Evolutionary conservation across 202 grass and related monocot genomes (phyloP), one percentile per base, ranked within the genome.

Genomic region (Panicum virgatum): DNA sequence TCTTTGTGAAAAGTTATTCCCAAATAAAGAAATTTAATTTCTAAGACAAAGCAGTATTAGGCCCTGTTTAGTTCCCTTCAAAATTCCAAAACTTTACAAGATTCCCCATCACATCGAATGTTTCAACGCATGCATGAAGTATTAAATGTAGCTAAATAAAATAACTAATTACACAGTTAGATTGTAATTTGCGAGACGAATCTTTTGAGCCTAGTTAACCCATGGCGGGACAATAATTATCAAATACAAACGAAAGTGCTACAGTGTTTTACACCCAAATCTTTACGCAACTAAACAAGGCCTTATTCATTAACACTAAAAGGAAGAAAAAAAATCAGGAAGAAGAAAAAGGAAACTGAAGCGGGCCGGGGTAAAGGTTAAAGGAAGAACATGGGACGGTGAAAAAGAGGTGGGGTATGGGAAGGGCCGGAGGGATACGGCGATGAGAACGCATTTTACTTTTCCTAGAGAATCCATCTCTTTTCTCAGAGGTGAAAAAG

Each of bases 401-500:
- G 47, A 57, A 51, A 69, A 12, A 14, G 13, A 2, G 53, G 14
- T 6, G 19, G 23, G 19, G 51, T 18, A 18, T 26, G 34, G 32
- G 5, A 22, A 66, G 19, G 10, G 22, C 4, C 22, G 20, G 14
- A 20, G 46, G 20, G 30, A 42, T 29, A 76, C 2, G 32, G 14
- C 5, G 19, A 48, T 6, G 14, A 20, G 26, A 14, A 22, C 58
- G 36, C 76, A 74, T 66, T 75, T 72, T 80, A 63, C 68, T 36
- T 66, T 86, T 11, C 39, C 78, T 70, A 52, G 61, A 58, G 56
- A 82, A 77, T 73, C 43, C 61, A 18, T 57, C 26, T 38, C 43
- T 60, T 32, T 19, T 4, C 44, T 12, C 57, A n/a, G 7, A 0
- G 52, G 72, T 62, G 72, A 69, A 80, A 86, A 69, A 78, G 29